These are phyloP conservation scores for Piper longum DNA, from an alignment of 164 flowering plant species.

Conservation along the genomic window DNA sequence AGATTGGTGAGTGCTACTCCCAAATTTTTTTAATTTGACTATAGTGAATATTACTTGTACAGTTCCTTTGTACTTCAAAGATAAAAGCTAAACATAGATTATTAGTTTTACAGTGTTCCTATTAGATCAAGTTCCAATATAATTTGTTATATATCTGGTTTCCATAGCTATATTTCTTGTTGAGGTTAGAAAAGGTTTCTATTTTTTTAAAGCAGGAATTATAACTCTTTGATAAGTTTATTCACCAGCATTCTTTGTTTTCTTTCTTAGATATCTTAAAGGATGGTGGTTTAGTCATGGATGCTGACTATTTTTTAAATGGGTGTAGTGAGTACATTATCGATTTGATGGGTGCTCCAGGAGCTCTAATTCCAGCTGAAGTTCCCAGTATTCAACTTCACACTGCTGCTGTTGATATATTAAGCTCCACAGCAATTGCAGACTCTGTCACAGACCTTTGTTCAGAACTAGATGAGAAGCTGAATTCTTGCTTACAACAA, in stretches of 20 bases:
- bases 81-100: too few species aligned
- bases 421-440: conserved; percentile 19
- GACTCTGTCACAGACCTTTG: conserved; percentile 15
- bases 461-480: conserved; percentile 19
- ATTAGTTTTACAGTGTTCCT: too few species aligned
- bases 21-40: neutral
- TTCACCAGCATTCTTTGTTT: neutral
- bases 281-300: neutral
- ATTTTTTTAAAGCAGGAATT: too few species aligned
- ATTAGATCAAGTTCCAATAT: too few species aligned
- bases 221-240: too few species aligned
- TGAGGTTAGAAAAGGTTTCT: too few species aligned
- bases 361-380: conserved; percentile 86
- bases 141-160: too few species aligned
- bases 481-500: conserved; percentile 3
- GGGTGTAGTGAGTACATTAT: conserved; percentile 85
- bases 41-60: too few species aligned
- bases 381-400: conserved; percentile 46
- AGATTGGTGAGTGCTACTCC: conserved; percentile 42
- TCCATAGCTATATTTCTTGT: too few species aligned
- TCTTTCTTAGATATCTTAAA: neutral
- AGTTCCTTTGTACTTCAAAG: too few species aligned
- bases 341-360: conserved; percentile 98
- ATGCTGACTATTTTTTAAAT: conserved; percentile 9
- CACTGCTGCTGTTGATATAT: conserved; percentile 26